Evolutionary conservation across 1,284 basidiomycete species (phyloP), one percentile per base, ranked within the genome.

Genomic region (Sporisorium sorghi): DNA sequence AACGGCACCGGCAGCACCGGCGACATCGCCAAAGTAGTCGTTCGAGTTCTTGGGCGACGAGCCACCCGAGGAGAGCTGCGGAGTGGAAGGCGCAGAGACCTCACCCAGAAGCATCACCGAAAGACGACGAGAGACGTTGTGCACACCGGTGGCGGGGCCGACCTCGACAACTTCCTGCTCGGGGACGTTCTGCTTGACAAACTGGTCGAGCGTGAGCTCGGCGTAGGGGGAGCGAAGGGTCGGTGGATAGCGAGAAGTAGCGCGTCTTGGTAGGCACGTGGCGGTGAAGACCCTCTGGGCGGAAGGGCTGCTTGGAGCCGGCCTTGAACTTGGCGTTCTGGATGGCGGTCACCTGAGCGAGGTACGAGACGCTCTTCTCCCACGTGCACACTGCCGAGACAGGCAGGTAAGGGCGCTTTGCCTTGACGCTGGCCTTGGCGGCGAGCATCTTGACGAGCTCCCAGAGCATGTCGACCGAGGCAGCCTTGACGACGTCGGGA

Each of bases 381-480:
- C 74, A 77, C 3, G 71, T 63, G 69, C 77, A 79, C 9, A 66
- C 61, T 6, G 75, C 75, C 37, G 74, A 68, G 37, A 77, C 68
- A 9, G 77, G 75, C 37, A 68, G 30, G 51, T 70, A 72, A 42
- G 74, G 71, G 12, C 69, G 69, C 61, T 73, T 73, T 17, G 71
- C 50, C 58, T 61, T 68, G 61, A 57, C 52, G 23, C 52, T 61
- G 5, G 69, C 69, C 50, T 72, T 72, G 58, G 62, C 30, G 17
- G 69, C 58, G 39, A 79, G 64, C 61, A 63, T 72, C 60, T 67
- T 59, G 61, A 75, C 56, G 6, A 73, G 56, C 59, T 77, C 73
- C 64, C 67, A 68, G 7, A 74, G 62, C 69, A 71, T 77, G 52
- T 69, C 68, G 54, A 68, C 44, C 14, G 66, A 70, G n/a, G 76